A percentile compares a stretch with the other conserved stretches of the same genome.
phyloP scores from a whole-genome alignment of 108 stramenopile genomes.

The Parmales sp. region DNA sequence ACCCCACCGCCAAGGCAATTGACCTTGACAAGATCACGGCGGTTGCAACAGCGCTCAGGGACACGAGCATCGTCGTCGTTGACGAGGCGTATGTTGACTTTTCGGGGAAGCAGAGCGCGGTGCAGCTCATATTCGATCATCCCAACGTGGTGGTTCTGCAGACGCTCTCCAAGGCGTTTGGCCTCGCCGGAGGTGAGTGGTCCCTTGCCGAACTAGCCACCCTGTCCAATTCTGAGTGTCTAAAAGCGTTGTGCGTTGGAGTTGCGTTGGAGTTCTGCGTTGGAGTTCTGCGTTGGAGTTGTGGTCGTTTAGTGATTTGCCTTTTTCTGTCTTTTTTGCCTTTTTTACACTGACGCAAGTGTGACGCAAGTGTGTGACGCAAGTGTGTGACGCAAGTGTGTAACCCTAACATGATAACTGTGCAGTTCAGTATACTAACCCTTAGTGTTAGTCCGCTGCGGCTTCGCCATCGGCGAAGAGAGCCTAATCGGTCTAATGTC shows the following conservation, averaged over 20 bases:
- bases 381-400: too few relatives aligned
- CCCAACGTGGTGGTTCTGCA: constrained; percentile 78
- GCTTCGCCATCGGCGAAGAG: constrained; percentile 74
- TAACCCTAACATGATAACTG: too few relatives aligned
- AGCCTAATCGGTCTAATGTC: constrained; percentile 87
- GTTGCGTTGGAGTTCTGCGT: too few relatives aligned
- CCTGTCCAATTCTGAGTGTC: too few relatives aligned
- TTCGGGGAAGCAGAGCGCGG: constrained; percentile 33
- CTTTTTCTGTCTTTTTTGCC: too few relatives aligned
- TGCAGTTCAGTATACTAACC: too few relatives aligned
- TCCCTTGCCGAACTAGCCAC: too few relatives aligned
- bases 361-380: too few relatives aligned
- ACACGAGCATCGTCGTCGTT: constrained; percentile 70
- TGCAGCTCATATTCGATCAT: constrained; percentile 48
- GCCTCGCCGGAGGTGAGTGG: constrained; percentile 90
- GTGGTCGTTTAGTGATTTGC: too few relatives aligned
- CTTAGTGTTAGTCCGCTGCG: constrained; percentile 87
- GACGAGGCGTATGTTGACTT: constrained; percentile 96
- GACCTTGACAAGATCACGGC: constrained; percentile 53
- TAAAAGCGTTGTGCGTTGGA: too few relatives aligned
- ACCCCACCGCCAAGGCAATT: constrained; percentile 81
- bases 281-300: too few relatives aligned
- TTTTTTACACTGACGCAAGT: too few relatives aligned
- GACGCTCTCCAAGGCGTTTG: constrained; percentile 91
- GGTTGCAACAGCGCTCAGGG: constrained; percentile 24